Conservation (phyloP, 495 filamentous ascomycete species). For the Xylaria cubensis region DNA sequence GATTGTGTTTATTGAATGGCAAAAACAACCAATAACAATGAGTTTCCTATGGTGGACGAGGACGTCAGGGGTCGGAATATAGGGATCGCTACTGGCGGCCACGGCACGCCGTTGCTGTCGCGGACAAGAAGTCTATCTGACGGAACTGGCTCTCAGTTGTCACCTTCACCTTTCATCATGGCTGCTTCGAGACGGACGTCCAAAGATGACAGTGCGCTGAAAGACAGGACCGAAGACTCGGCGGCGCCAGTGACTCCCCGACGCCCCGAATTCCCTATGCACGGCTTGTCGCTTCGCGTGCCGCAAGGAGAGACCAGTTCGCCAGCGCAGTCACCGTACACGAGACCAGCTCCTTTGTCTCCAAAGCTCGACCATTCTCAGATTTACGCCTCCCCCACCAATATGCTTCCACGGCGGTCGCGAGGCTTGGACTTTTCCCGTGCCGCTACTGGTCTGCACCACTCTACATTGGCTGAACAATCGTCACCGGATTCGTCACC, state of each 20-base stretch:
- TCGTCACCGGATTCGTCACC: constrained; percentile 95
- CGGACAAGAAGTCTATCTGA: constrained; percentile 59
- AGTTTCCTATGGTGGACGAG: constrained; percentile 41
- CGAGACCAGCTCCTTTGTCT: constrained; percentile 74
- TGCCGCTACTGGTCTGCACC: constrained; percentile 92
- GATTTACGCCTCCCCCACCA: constrained; percentile 78
- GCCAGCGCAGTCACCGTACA: constrained; percentile 54
- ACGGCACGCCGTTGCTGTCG: constrained; percentile 37
- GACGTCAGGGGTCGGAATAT: constrained; percentile 28
- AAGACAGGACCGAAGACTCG: constrained; percentile 42
- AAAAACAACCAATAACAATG: constrained; percentile 22
- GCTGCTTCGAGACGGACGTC: constrained; percentile 61
- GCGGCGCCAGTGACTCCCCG: constrained; percentile 66
- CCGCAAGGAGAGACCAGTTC: constrained; percentile 58
- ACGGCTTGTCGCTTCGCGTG: constrained; percentile 77
- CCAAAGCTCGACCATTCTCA: constrained; percentile 84
- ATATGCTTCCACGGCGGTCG: constrained; percentile 83
- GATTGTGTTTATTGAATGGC: constrained; percentile 16
- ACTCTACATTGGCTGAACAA: constrained; percentile 88
- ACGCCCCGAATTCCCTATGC: constrained; percentile 63
- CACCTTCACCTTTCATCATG: constrained; percentile 70
- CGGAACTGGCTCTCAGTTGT: constrained; percentile 59
- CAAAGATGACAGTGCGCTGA: constrained; percentile 81
- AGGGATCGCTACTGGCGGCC: constrained; percentile 27
- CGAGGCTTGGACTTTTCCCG: constrained; percentile 91